Evolutionary conservation across 192 early-diverging fungal genomes (phyloP), one percentile per base, ranked within the genome.

Genomic region (Jimgerdemannia flammicorona): DNA sequence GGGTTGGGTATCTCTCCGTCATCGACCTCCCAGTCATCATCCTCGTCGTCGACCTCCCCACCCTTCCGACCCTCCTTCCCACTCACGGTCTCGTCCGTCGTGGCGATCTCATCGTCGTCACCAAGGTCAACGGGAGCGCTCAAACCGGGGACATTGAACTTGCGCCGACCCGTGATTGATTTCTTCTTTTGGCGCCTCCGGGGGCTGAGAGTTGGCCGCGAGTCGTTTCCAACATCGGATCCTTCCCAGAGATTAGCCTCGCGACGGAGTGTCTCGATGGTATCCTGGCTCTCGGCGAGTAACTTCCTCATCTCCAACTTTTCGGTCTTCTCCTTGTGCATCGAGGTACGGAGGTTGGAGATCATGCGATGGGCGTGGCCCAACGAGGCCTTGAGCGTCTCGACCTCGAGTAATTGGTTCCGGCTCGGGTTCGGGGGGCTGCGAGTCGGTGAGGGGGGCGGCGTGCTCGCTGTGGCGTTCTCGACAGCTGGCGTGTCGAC

Each of bases 261-360:
- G 44, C 82, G 75, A 7, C 85, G 83, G 70, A 91, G 72, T 4
- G 79, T 77, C 67, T 89, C 88, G 69, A 91, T 89, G 29, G 82
- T 83, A 64, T 89, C 87, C 64, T 89, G 83, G n/a, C 83, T 80
- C 20, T 89, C 88, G 1, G 81, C 83, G 14, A 91, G 66, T 68
- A 88, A 72, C 67, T 87, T 85, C 65, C 84, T 84, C 7, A 88
- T 43, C 70, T 90, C 89, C 40, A 84, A 77, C 65, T 89, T 89
- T 64, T 84, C 87, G 3, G 81, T 77, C 43, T 87, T 87, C 66
- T 88, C 88, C 70, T 86, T 84, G 71, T 85, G 81, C 3, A 89
- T 73, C 71, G 81, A 81, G 42, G 85, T 72, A 41, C 87, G 82
- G 19, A 90, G 77, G 64, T 82, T 87, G 59, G 79, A 85, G 19